A percentile compares a stretch with the other conserved stretches of the same genome.
Evolutionary conservation across 768 basidiomycete genomes (phyloP).

Genomic region (Tricholoma flavovirens): DNA sequence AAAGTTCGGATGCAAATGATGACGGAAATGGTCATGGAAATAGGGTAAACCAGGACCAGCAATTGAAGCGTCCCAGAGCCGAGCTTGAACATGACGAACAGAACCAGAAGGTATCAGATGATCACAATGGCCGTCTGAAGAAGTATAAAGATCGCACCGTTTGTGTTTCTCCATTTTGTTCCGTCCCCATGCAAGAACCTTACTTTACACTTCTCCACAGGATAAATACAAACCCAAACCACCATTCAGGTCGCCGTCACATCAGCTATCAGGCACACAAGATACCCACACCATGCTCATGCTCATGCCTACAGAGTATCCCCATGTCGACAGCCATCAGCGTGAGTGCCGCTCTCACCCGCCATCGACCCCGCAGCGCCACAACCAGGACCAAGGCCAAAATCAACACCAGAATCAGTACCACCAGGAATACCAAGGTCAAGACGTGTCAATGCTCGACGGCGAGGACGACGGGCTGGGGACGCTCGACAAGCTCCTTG

Average conservation of each 20-base stretch:
- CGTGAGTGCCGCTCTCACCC: conserved; percentile 3
- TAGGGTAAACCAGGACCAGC: neutral
- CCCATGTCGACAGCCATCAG: neutral
- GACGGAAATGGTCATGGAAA: neutral
- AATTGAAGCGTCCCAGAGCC: conserved; percentile 1
- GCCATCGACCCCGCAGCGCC: conserved; percentile 1
- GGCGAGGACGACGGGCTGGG: conserved; percentile 1
- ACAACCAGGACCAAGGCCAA: neutral
- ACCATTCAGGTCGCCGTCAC: conserved; percentile 2
- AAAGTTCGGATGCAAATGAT: neutral
- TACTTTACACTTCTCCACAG: neutral
- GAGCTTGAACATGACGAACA: conserved; percentile 2
- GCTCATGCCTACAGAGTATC: conserved; percentile 2
- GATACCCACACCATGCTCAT: neutral
- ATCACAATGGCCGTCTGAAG: neutral
- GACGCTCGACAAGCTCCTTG: conserved; percentile 34
- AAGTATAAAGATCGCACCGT: conserved; percentile 9
- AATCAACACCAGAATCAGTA: conserved; percentile 1
- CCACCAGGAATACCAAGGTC: neutral
- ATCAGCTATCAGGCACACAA: conserved; percentile 5
- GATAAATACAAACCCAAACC: conserved; percentile 4
- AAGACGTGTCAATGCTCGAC: neutral
- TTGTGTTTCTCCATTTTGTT: neutral
- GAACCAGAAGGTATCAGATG: conserved; percentile 3
- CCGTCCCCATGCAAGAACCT: neutral